Evolutionary conservation across 1,284 basidiomycete species (phyloP).

Genomic region (Ceratobasidium sp.): DNA sequence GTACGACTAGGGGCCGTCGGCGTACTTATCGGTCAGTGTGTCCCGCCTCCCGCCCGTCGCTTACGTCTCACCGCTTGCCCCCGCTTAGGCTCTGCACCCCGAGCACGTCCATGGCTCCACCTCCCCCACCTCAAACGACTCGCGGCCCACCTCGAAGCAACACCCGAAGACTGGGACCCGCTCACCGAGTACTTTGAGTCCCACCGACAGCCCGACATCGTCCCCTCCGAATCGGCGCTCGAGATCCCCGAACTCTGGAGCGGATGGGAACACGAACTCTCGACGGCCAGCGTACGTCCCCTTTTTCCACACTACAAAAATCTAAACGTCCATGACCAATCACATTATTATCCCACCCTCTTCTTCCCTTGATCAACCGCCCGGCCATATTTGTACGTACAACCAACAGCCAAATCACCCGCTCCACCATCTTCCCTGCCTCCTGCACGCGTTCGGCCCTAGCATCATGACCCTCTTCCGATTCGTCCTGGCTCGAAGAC

Average conservation of each 20-base stretch:
- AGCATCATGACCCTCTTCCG: constrained; percentile 82
- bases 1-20: constrained; percentile 82
- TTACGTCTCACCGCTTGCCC: background rate
- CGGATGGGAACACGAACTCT: constrained; percentile 52
- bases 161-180: constrained; percentile 66
- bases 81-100: constrained; percentile 65
- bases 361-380: background rate
- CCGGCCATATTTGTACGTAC: background rate
- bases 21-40: constrained; percentile 66
- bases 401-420: constrained; percentile 55
- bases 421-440: constrained; percentile 73
- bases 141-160: constrained; percentile 68
- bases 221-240: constrained; percentile 32
- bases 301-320: constrained; percentile 11
- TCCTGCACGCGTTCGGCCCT: constrained; percentile 80
- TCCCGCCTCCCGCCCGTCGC: background rate
- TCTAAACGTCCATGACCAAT: background rate
- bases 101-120: constrained; percentile 80
- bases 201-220: constrained; percentile 55
- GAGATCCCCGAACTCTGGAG: constrained; percentile 47
- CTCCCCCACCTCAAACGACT: constrained; percentile 73
- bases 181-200: constrained; percentile 75
- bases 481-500: constrained; percentile 75
- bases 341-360: background rate
- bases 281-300: constrained; percentile 44